phyloP scores from a whole-genome alignment of 768 basidiomycete genomes.

The Leucosporidium creatinivorum region DNA sequence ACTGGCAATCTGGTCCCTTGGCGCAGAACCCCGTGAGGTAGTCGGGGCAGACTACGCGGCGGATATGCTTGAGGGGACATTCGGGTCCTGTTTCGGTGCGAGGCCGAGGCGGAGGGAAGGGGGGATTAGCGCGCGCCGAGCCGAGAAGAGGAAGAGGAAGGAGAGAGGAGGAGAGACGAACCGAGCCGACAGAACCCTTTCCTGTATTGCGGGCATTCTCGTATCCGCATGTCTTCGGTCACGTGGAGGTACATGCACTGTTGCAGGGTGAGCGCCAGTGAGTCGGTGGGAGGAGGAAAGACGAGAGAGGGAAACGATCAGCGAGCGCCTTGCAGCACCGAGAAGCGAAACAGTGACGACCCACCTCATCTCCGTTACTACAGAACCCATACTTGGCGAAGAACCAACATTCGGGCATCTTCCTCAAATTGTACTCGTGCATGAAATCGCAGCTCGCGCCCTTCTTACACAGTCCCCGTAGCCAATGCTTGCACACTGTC shows the following conservation, averaged over 20 bases:
- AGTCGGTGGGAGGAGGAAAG: no score
- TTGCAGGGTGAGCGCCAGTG: neutral
- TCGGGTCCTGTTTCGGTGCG: slow-evolving; percentile 54
- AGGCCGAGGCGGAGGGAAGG: slow-evolving; percentile 5
- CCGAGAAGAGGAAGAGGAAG: neutral
- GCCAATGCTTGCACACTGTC: slow-evolving; percentile 98
- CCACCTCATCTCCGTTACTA: slow-evolving; percentile 65
- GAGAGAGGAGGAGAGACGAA: slow-evolving; percentile 45
- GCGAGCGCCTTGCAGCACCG: neutral
- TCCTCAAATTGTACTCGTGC: slow-evolving; percentile 94
- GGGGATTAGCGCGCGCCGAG: neutral
- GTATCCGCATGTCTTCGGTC: slow-evolving; percentile 80
- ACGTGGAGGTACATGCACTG: slow-evolving; percentile 83
- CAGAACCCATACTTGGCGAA: slow-evolving; percentile 97
- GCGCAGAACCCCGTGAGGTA: slow-evolving; percentile 94
- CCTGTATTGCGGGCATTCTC: slow-evolving; percentile 92
- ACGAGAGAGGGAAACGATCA: neutral
- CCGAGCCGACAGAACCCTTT: slow-evolving; percentile 92
- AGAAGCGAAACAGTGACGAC: neutral
- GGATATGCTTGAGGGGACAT: slow-evolving; percentile 87
- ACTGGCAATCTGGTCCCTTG: slow-evolving; percentile 67
- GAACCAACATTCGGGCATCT: slow-evolving; percentile 99
- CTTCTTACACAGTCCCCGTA: slow-evolving; percentile 95
- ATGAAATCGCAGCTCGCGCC: slow-evolving; percentile 96
- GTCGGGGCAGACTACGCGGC: slow-evolving; percentile 78